These are phyloP conservation scores for Aspergillus quadricinctus DNA, from an alignment of 2,329 filamentous ascomycete species.

Conservation along the genomic window DNA sequence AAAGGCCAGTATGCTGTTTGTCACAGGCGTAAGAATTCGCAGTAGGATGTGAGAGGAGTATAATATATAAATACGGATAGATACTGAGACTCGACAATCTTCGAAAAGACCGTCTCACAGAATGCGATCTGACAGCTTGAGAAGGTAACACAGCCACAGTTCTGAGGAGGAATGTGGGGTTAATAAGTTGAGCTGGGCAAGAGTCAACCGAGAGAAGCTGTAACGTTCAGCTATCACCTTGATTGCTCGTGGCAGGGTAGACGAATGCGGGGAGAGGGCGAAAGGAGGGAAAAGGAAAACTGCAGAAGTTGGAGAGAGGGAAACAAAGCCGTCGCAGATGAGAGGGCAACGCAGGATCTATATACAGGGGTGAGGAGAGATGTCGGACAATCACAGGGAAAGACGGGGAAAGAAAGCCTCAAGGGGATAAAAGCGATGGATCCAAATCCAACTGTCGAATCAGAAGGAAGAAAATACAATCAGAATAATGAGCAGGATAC, in stretches of 20 bases:
- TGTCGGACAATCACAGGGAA: neutral
- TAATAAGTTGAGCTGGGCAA: neutral
- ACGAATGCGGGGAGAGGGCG: neutral
- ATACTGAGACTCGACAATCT: neutral
- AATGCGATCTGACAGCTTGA: neutral
- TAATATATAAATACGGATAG: conserved; percentile 10
- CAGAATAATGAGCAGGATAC: neutral
- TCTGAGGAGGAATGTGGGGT: neutral
- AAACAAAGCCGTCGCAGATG: neutral
- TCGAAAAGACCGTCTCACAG: neutral
- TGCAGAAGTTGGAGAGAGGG: conserved; percentile 1
- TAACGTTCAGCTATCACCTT: neutral
- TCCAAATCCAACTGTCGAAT: neutral
- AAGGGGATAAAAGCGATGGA: neutral
- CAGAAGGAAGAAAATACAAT: neutral
- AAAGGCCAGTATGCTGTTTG: conserved; percentile 3
- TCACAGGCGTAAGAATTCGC: conserved; percentile 5
- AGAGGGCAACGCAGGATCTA: neutral
- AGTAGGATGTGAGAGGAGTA: conserved; percentile 10
- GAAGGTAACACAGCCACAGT: neutral
- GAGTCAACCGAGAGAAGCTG: neutral
- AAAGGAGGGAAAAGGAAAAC: neutral
- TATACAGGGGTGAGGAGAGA: neutral
- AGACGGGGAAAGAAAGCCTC: neutral
- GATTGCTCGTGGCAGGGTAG: neutral